Base-by-base conservation (phyloP, 106 monocot genomes). In the Ottelia alismoides region DNA sequence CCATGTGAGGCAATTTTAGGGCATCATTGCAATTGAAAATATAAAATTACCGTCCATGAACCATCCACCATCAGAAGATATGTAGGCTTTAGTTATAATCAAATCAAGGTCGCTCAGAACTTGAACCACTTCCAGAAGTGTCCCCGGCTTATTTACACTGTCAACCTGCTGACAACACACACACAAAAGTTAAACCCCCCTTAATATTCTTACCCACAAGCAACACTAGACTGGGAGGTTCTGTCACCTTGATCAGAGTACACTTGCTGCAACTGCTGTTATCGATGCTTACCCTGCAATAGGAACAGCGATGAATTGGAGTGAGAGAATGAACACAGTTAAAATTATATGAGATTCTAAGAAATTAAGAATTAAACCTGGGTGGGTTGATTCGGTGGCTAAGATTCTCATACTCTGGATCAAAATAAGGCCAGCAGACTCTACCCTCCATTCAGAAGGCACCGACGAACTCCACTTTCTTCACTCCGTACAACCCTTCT, bases 41-140 rank as follows among this genome's bases (percentile, higher is more conserved):
- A 49, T 27, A 17, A 17, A 17, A 55, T 69, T 73, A 94, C 87
- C 87, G 57, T 94, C 93, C 88, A 94, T 81, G 63, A 94, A 94
- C 87, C 87, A 94, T 50, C 78, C 75, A 1, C 84, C 84, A 76
- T 94, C 87, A 16, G 93, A 88, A 51, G 93, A 75, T 48, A 94
- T 94, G 74, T 94, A 94, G 57, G 93, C 93, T 66, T 88, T 94
- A 19, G 70, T 75, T 54, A 94, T 94, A 50, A 67, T 55, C 49
- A 94, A 57, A 49, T 88, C 81, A 46, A 94, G 62, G 50, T 94
- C 93, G 55, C 80, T 88, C 54, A 94, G 60, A 22, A 88, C 88
- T 58, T 94, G 93, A 58, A 94, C 84, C 25, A 87, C 83, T 66
- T 94, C 93, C 57, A 94, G 64, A 45, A 94, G 73, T 54, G 84